Evolutionary conservation across 192 early-diverging fungal genomes (phyloP).

Genomic region (Jimgerdemannia lactiflua): DNA sequence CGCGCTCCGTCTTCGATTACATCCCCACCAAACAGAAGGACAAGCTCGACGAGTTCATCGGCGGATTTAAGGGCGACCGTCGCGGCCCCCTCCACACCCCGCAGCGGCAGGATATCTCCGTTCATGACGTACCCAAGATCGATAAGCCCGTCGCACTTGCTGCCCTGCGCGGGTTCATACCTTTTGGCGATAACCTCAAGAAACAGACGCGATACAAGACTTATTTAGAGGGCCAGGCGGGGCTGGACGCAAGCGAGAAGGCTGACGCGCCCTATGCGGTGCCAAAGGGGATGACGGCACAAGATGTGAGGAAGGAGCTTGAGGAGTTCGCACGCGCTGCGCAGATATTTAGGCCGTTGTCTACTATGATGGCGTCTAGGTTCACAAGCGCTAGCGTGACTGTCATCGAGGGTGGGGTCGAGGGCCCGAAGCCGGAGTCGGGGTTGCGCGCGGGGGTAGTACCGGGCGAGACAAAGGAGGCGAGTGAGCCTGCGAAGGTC

Average conservation of each 20-base stretch:
- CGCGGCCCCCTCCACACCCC: too few species aligned
- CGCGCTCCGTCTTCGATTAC: conserved; percentile 71
- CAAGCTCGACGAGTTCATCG: conserved; percentile 50
- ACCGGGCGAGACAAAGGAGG: background rate
- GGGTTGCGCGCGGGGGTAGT: background rate
- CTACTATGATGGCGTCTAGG: conserved; percentile 64
- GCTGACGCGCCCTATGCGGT: conserved; percentile 17
- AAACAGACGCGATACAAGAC: conserved; percentile 75
- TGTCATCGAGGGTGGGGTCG: conserved; percentile 52
- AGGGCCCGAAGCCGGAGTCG: conserved; percentile 52
- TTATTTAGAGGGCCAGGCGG: conserved; percentile 68
- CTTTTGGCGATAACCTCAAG: conserved; percentile 62
- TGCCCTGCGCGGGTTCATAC: conserved; percentile 78
- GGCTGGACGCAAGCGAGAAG: conserved; percentile 15
- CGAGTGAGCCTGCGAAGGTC: background rate
- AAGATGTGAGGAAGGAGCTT: conserved; percentile 55
- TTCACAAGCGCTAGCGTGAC: conserved; percentile 53
- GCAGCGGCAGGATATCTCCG: too few species aligned
- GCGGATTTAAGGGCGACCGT: conserved; percentile 15
- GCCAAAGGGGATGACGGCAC: conserved; percentile 36
- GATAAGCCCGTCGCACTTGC: conserved; percentile 61
- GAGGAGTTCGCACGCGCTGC: conserved; percentile 78
- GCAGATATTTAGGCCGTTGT: conserved; percentile 68
- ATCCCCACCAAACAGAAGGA: conserved; percentile 65
- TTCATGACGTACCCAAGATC: conserved; percentile 38